Evolutionary conservation across 495 filamentous ascomycete genomes (phyloP).

Genomic region (Penicillium coprophilum): DNA sequence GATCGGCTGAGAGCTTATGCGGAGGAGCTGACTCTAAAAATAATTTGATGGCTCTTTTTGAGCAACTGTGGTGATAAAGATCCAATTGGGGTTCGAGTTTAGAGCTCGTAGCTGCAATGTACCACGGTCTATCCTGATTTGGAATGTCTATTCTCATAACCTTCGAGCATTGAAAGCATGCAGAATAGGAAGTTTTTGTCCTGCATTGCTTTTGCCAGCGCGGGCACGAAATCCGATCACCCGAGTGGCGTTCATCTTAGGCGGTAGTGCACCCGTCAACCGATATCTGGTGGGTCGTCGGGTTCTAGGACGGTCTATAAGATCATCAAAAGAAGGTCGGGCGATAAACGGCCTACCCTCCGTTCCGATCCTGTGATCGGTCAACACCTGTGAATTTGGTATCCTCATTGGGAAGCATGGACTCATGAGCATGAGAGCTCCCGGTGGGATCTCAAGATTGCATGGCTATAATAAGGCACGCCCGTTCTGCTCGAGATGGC

Average conservation of each 20-base stretch:
- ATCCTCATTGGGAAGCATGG: constrained; percentile 10
- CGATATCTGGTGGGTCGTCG: constrained; percentile 1
- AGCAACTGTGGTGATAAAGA: background rate
- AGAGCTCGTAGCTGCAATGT: too few relatives aligned
- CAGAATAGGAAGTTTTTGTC: background rate
- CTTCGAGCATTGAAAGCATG: background rate
- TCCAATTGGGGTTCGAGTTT: too few relatives aligned
- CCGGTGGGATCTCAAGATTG: background rate
- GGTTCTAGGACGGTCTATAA: background rate
- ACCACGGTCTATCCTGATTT: background rate
- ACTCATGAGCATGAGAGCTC: background rate
- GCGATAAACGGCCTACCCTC: constrained; percentile 8
- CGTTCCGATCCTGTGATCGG: constrained; percentile 32
- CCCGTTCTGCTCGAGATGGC: background rate
- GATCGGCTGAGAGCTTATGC: constrained; percentile 2
- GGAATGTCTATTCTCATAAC: background rate
- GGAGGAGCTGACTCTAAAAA: background rate
- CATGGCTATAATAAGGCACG: background rate
- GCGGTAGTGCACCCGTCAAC: constrained; percentile 21
- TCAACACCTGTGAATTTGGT: background rate
- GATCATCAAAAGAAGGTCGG: background rate
- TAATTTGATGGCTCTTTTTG: background rate
- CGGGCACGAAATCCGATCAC: constrained; percentile 17
- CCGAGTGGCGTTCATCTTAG: constrained; percentile 20
- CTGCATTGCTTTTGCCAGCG: background rate